These are phyloP conservation scores for Rhododendron simsii DNA, from an alignment of 148 eudicot genomes.

Conservation along the genomic window DNA sequence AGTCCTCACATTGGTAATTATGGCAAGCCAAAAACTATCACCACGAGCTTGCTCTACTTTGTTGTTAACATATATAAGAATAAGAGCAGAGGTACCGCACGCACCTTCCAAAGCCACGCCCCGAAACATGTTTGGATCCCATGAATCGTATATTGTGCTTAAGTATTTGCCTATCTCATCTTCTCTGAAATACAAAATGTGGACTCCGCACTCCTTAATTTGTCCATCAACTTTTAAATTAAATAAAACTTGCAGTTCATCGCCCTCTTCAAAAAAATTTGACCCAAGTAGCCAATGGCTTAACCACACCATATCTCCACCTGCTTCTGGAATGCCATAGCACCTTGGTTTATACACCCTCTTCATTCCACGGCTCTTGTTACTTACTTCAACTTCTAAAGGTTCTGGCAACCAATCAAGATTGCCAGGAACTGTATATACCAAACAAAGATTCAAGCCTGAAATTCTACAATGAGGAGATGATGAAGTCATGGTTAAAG, in stretches of 20 bases:
- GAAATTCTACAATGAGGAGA: not conserved
- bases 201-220: not conserved
- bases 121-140: not conserved
- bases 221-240: not conserved
- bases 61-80: not conserved
- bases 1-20: too few relatives aligned
- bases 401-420: not conserved
- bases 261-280: not conserved
- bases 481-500: not conserved
- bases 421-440: not conserved
- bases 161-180: not conserved
- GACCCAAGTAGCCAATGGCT: not conserved
- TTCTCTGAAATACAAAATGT: not conserved
- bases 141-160: not conserved
- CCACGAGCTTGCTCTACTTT: not conserved
- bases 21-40: too few relatives aligned
- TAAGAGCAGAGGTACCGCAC: too few relatives aligned
- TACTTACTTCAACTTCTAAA: not conserved
- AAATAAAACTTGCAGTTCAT: not conserved
- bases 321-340: not conserved
- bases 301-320: not conserved
- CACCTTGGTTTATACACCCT: not conserved
- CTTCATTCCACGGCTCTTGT: not conserved
- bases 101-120: not conserved
- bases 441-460: not conserved